Base-by-base conservation (phyloP, 306 rosid genomes). In the Casuarina equisetifolia region DNA sequence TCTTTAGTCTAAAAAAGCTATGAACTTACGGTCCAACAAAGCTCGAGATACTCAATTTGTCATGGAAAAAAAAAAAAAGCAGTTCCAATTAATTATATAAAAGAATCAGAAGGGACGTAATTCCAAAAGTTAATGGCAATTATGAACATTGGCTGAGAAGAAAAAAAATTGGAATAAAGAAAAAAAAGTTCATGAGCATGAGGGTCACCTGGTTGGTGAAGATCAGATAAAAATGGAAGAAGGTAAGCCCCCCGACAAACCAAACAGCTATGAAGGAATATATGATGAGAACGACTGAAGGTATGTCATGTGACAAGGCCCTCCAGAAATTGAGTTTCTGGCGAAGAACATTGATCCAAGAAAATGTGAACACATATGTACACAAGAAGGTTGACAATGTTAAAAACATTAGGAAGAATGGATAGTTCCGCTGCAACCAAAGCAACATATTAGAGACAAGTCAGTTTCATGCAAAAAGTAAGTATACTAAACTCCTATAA, bases 171-270 rank as follows among this genome's bases (percentile, higher is more conserved):
- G 32, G 32, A 25, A 25, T 25, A 25, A 25, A 25, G 32, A 25
- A 25, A 25, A 25, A 25, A 25, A 25, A 0, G 32, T 25, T 25
- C 32, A 25, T 25, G 32, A 25, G 32, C 32, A 25, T 25, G 32
- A 82, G 79, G 76, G 52, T 82, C 69, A 92, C 98, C 98, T 95
- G 97, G 83, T 92, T 95, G 80, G 92, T 89, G 76, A 90, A 85
- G 36, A 92, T 81, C 76, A 95, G 94, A 84, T 89, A 91, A 81
- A 87, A 88, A 88, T 95, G 99, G 90, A 95, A 95, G 43, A 86
- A 74, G 48, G 97, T 84, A 64, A 95, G 99, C 85, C 99, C 99
- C 54, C 97, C 99, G 68, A 95, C 99, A 69, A 95, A 95, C 99
- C 97, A 92, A 73, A 91, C 86, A 48, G 92, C 90, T 9, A 92